A percentile compares a stretch with the other conserved stretches of the same genome.
phyloP scores from a whole-genome alignment of 2,329 filamentous ascomycete genomes.

The Talaromyces sp. region DNA sequence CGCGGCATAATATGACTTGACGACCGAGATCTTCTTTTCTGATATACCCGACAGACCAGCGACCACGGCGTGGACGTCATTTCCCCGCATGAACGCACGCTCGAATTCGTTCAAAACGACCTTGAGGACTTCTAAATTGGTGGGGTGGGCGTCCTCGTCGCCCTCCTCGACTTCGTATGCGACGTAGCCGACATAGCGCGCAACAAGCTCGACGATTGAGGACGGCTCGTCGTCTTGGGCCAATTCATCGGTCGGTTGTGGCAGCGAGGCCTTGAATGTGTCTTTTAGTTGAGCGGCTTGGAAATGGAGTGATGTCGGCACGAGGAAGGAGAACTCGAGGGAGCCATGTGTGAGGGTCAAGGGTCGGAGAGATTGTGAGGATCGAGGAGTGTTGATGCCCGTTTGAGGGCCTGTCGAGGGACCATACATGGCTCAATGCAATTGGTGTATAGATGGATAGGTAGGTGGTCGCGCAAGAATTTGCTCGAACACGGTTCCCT shows the following conservation, averaged over 20 bases:
- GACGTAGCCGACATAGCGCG: constrained; percentile 86
- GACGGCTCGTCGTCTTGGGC: constrained; percentile 99
- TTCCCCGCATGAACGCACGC: constrained; percentile 86
- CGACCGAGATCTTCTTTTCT: constrained; percentile 83
- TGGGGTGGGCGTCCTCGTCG: constrained; percentile 81
- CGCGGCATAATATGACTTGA: constrained; percentile 86
- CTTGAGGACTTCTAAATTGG: constrained; percentile 88
- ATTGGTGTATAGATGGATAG: background rate
- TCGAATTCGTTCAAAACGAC: constrained; percentile 94
- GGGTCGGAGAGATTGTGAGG: constrained; percentile 84
- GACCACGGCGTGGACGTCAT: constrained; percentile 89
- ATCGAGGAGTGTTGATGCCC: constrained; percentile 93
- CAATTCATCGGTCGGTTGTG: constrained; percentile 89
- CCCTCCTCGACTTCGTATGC: constrained; percentile 85
- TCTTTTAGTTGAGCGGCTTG: constrained; percentile 93
- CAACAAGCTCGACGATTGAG: constrained; percentile 84
- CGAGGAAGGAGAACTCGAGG: constrained; percentile 91
- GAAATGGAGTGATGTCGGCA: constrained; percentile 93
- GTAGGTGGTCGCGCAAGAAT: background rate
- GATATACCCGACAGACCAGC: constrained; percentile 83
- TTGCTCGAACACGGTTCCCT: background rate
- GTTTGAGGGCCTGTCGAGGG: constrained; percentile 77
- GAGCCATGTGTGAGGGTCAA: constrained; percentile 87
- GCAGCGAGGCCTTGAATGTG: constrained; percentile 76
- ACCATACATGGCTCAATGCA: constrained; percentile 64